phyloP scores from a whole-genome alignment of 1,139 yeast species.

The Hyphopichia fennica region DNA sequence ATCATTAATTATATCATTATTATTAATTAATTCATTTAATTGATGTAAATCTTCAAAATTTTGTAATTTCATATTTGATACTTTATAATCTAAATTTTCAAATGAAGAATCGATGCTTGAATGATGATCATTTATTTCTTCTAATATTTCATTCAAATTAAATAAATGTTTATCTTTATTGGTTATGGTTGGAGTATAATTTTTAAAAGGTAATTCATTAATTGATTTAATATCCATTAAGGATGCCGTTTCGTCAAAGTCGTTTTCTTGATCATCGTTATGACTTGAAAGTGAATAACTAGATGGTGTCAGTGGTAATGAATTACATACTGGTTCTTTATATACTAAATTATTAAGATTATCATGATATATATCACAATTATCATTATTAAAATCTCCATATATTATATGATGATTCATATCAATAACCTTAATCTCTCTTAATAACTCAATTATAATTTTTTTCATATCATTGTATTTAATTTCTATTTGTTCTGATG shows the following conservation, averaged over 20 bases:
- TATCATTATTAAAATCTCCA: conserved; percentile 1
- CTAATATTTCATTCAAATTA: conserved; percentile 1
- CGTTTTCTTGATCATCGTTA: background rate
- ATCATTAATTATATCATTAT: conserved; percentile 7
- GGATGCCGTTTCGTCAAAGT: conserved; percentile 3
- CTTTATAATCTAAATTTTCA: conserved; percentile 5
- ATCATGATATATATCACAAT: background rate
- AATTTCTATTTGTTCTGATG: background rate
- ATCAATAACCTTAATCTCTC: conserved; percentile 2
- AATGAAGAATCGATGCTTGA: conserved; percentile 2
- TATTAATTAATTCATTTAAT: conserved; percentile 5
- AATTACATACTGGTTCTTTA: background rate
- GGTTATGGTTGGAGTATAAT: background rate
- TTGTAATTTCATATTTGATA: conserved; percentile 6
- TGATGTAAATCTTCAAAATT: conserved; percentile 8
- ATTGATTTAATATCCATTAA: background rate
- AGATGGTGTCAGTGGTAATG: background rate
- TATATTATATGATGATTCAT: background rate
- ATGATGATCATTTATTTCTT: conserved; percentile 1
- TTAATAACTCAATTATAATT: background rate
- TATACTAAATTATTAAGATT: background rate
- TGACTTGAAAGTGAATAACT: background rate
- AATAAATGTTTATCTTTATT: background rate
- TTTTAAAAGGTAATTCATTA: background rate
- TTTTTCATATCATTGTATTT: background rate